Conservation (phyloP, 768 basidiomycete genomes). For the Agaricus subrufescens region DNA sequence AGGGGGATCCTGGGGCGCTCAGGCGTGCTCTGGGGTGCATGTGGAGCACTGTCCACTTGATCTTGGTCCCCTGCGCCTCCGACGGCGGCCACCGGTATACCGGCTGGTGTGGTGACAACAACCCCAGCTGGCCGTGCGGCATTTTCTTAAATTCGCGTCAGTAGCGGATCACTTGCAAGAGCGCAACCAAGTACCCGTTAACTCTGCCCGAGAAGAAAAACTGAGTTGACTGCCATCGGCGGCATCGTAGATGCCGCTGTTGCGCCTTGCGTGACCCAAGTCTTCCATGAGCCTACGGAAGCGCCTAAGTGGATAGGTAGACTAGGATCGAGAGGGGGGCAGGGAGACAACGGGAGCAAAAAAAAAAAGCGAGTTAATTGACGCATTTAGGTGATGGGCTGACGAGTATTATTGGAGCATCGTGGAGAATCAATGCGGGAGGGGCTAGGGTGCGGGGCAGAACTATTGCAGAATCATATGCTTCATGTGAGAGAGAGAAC, state of each 20-base stretch:
- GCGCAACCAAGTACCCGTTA: constrained; percentile 24
- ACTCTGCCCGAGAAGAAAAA: constrained; percentile 25
- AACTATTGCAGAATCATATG: constrained; percentile 22
- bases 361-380: background rate
- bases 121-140: constrained; percentile 27
- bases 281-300: constrained; percentile 29
- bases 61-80: constrained; percentile 1
- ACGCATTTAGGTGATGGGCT: constrained; percentile 3
- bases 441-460: background rate
- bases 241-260: constrained; percentile 30
- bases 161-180: background rate
- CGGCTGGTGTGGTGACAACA: constrained; percentile 20
- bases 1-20: constrained; percentile 33
- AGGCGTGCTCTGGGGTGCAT: constrained; percentile 14
- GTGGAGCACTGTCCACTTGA: background rate
- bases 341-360: background rate
- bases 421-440: constrained; percentile 5
- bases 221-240: constrained; percentile 22
- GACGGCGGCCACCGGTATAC: constrained; percentile 14
- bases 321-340: constrained; percentile 1
- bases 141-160: constrained; percentile 22
- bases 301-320: constrained; percentile 11
- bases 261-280: constrained; percentile 26
- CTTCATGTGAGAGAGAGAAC: constrained; percentile 11
- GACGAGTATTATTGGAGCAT: background rate